Evolutionary conservation across 345 rosid species (phyloP).

Genomic region (Geranium brycei): DNA sequence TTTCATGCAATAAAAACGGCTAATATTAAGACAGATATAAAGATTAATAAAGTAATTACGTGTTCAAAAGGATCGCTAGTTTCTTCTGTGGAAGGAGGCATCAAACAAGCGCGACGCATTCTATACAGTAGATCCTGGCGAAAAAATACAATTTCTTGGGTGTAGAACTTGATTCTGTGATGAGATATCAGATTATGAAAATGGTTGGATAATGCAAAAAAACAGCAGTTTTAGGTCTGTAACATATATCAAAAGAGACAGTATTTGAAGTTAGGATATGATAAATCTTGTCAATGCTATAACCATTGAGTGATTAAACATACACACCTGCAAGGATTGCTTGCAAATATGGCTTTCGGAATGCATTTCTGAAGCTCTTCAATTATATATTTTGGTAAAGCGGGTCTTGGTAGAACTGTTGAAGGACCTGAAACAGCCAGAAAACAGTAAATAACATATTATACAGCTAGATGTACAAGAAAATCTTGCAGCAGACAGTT

Average conservation of each 20-base stretch:
- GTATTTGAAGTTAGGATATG: background rate
- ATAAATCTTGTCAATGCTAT: background rate
- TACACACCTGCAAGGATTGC: constrained; percentile 90
- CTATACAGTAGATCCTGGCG: constrained; percentile 75
- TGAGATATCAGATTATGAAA: constrained; percentile 7
- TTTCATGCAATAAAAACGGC: background rate
- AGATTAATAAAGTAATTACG: constrained; percentile 26
- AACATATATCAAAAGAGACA: too few species aligned
- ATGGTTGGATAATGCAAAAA: constrained; percentile 7
- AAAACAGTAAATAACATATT: background rate
- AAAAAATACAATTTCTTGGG: constrained; percentile 86
- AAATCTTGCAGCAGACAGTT: background rate
- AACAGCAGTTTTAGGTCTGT: too few species aligned
- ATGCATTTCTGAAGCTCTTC: constrained; percentile 56
- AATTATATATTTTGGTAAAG: constrained; percentile 62
- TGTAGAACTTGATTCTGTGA: constrained; percentile 71
- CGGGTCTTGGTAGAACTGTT: constrained; percentile 60
- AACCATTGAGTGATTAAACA: background rate
- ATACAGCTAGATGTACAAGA: background rate
- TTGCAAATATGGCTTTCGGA: constrained; percentile 74
- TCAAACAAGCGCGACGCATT: constrained; percentile 87
- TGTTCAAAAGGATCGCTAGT: constrained; percentile 73
- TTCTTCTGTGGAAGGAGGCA: constrained; percentile 76
- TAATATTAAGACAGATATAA: background rate
- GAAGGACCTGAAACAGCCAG: constrained; percentile 61